Evolutionary conservation across 1,139 yeast species (phyloP).

Genomic region (Saccharomyces hybrid): DNA sequence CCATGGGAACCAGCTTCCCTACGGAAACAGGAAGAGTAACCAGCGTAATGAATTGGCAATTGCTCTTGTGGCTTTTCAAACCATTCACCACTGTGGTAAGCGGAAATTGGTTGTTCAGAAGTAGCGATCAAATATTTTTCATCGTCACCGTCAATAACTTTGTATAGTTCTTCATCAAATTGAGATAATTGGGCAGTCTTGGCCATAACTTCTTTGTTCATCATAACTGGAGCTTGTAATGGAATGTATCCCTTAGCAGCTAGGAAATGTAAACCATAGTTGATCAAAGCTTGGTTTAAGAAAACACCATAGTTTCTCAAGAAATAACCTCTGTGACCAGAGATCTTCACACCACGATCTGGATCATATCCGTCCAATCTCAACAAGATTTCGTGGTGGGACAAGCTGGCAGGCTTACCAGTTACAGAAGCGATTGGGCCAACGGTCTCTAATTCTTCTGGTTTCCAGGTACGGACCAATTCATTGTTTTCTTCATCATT

Average conservation of each 20-base stretch:
- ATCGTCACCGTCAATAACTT: constrained; percentile 93
- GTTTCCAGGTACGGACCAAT: constrained; percentile 80
- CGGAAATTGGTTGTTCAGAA: constrained; percentile 97
- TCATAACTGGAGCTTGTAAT: constrained; percentile 99
- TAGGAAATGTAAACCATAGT: constrained; percentile 85
- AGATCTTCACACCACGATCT: constrained; percentile 95
- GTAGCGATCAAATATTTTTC: constrained; percentile 97
- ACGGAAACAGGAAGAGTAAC: constrained; percentile 96
- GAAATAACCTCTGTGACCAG: constrained; percentile 98
- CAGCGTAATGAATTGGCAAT: constrained; percentile 92
- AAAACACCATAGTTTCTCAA: constrained; percentile 92
- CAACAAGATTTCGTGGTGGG: constrained; percentile 91
- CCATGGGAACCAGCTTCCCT: constrained; percentile 99
- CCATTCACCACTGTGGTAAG: constrained; percentile 97
- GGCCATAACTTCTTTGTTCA: constrained; percentile 99
- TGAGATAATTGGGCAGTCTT: constrained; percentile 97
- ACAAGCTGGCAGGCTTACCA: constrained; percentile 67
- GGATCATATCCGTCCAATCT: constrained; percentile 97
- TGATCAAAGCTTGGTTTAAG: constrained; percentile 94
- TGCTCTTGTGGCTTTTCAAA: constrained; percentile 96
- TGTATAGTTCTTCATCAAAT: constrained; percentile 95
- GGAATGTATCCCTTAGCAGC: constrained; percentile 77
- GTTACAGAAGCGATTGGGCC: constrained; percentile 65
- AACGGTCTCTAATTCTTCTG: constrained; percentile 50
- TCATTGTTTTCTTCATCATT: constrained; percentile 87